Conservation (phyloP, 2,329 filamentous ascomycete genomes). For the Arthrobotrys sphaeroides region DNA sequence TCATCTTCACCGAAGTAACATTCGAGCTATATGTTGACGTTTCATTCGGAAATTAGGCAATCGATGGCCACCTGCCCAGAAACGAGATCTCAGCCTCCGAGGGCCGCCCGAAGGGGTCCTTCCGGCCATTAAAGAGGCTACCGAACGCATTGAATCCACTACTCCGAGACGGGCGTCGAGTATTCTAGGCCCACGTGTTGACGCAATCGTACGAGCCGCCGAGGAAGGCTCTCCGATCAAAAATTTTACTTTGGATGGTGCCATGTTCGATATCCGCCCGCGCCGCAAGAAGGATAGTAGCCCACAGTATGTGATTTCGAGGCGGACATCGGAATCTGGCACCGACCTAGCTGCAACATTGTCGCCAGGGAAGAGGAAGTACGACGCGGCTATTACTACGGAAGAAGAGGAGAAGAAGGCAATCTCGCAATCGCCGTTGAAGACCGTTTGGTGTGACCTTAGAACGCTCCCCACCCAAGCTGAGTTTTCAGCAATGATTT, state of each 20-base stretch:
- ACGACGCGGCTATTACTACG: conserved; percentile 13
- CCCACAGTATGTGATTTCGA: conserved; percentile 25
- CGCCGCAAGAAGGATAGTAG: conserved; percentile 56
- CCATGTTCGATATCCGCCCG: conserved; percentile 55
- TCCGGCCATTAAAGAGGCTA: conserved; percentile 18
- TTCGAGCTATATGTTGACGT: not conserved
- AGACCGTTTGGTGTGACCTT: too few species aligned
- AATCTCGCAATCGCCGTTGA: conserved; percentile 52
- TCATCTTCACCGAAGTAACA: conserved; percentile 55
- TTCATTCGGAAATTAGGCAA: conserved; percentile 17
- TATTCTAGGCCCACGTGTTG: not conserved
- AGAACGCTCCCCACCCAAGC: too few species aligned
- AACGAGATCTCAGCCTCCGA: conserved; percentile 2
- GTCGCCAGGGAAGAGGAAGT: conserved; percentile 33
- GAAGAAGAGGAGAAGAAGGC: conserved; percentile 7
- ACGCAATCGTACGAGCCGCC: conserved; percentile 1
- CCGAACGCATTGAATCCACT: not conserved
- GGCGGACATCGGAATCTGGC: conserved; percentile 3
- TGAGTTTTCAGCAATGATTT: not conserved
- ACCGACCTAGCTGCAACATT: not conserved
- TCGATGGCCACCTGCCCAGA: conserved; percentile 19
- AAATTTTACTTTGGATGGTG: conserved; percentile 52
- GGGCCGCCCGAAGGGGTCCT: conserved; percentile 33
- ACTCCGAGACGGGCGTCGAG: not conserved
- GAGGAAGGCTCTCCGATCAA: conserved; percentile 53